A percentile compares a stretch with the other conserved stretches of the same genome.
Evolutionary conservation across 495 filamentous ascomycete genomes (phyloP).

Genomic region (Xylaria sp.): DNA sequence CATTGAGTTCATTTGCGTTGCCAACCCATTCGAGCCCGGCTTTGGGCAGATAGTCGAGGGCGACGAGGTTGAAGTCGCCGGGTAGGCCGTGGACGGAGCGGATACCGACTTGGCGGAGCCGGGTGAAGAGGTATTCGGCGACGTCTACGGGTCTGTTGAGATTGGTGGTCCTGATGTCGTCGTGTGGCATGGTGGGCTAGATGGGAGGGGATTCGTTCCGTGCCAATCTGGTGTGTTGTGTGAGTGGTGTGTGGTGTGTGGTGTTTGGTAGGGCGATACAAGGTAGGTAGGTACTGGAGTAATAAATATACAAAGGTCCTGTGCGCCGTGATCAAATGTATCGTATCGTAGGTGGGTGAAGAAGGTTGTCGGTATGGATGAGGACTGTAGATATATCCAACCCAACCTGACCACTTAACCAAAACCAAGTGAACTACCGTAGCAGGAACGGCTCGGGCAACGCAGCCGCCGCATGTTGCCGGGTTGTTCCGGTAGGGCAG

Average conservation of each 20-base stretch:
- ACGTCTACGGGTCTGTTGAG: constrained; percentile 56
- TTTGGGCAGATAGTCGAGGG: constrained; percentile 70
- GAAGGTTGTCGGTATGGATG: not conserved
- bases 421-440: too few relatives aligned
- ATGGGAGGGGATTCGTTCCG: not conserved
- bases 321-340: not conserved
- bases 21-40: constrained; percentile 76
- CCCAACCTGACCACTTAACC: too few relatives aligned
- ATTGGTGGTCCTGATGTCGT: constrained; percentile 44
- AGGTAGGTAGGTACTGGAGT: too few relatives aligned
- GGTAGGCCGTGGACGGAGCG: constrained; percentile 72
- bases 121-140: constrained; percentile 71
- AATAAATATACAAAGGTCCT: not conserved
- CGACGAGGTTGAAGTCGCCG: constrained; percentile 78
- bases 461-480: not conserved
- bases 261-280: not conserved
- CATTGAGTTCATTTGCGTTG: constrained; percentile 83
- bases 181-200: constrained; percentile 33
- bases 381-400: not conserved
- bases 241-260: too few relatives aligned
- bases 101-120: constrained; percentile 73
- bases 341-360: not conserved
- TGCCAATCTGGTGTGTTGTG: too few relatives aligned
- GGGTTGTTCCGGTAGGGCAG: not conserved
- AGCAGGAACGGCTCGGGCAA: not conserved